phyloP scores from a whole-genome alignment of 2,329 filamentous ascomycete species.

The Calonectria hongkongensis region DNA sequence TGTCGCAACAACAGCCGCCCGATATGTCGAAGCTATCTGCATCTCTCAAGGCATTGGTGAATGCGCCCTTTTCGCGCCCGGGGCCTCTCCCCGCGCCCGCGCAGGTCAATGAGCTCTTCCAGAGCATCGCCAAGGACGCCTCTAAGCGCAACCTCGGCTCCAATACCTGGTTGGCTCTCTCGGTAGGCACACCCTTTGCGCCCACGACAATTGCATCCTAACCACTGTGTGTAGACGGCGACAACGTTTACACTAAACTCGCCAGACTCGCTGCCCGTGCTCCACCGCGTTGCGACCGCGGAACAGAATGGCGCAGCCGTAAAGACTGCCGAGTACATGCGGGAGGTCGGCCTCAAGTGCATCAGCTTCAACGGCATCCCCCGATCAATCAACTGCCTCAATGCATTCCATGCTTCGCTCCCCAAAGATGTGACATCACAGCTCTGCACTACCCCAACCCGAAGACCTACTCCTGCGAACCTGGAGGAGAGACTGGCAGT shows the following conservation, averaged over 20 bases:
- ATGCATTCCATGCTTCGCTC: conserved; percentile 80
- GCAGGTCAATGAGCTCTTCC: conserved; percentile 78
- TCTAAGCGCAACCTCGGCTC: conserved; percentile 76
- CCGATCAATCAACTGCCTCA: conserved; percentile 88
- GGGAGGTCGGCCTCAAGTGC: conserved; percentile 85
- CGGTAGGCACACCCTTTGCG: conserved; percentile 65
- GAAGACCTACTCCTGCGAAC: conserved; percentile 70
- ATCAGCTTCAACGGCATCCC: conserved; percentile 90
- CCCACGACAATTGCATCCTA: conserved; percentile 19
- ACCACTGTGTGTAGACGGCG: conserved; percentile 74
- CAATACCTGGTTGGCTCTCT: conserved; percentile 80
- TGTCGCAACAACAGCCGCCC: conserved; percentile 45
- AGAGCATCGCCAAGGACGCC: conserved; percentile 78
- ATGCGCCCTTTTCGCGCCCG: conserved; percentile 79
- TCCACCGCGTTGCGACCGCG: conserved; percentile 72
- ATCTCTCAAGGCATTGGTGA: conserved; percentile 83
- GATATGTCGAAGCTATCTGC: conserved; percentile 84
- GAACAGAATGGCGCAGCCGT: conserved; percentile 55
- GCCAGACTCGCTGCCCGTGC: conserved; percentile 80
- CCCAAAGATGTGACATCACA: conserved; percentile 71
- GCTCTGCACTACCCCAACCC: conserved; percentile 75
- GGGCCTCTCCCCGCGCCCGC: conserved; percentile 79
- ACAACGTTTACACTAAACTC: conserved; percentile 92
- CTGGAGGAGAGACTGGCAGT: conserved; percentile 73
- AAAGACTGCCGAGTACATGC: conserved; percentile 81